Evolutionary conservation across 495 filamentous ascomycete species (phyloP), one percentile per base, ranked within the genome.

Genomic region (Annulohypoxylon bovei): DNA sequence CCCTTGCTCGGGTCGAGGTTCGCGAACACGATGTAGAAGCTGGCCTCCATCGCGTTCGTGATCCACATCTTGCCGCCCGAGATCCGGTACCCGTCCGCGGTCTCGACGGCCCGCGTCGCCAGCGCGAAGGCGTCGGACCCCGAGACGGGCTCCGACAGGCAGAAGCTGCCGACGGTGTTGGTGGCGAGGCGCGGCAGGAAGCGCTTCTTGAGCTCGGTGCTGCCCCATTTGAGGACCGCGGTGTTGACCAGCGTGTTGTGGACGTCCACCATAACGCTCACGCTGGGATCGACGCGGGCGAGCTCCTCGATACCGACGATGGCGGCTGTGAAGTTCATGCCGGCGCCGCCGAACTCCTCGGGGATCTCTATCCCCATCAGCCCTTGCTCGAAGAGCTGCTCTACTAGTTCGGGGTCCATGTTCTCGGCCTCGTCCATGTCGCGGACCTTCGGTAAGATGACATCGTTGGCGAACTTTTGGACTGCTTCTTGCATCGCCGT

Each of bases 21-120:
- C 77, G 95, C 95, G 74, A 99, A 99, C 28, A 98, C 95, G 75
- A 99, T 94, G 84, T 97, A 99, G 81, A 98, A 90, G 44, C 89
- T 91, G 3, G 95, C 89, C 83, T 99, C 96, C 82, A 93, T 90
- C 55, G 91, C 88, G 82, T 98, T 99, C 65, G 95, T 98, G 80
- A 99, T 99, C 95, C 95, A 99, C 95, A 98, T 98, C 86, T 99
- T 99, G 76, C 87, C 88, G 53, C 95, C 95, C 58, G 88, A 92
- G 77, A 99, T 90, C 79, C 86, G 90, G 81, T 92, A 98, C 16
- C 94, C 92, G 67, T 89, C 87, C 18, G 81, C 83, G n/a, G 85
- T 86, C 35, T 90, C 86, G 25, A 88, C 91, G 25, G 95, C 95
- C 77, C 91, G 91, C 56, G 95, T 98, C 65, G 92, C 89, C 55